phyloP scores from a whole-genome alignment of 2,329 filamentous ascomycete genomes.

The Beauveria australis region DNA sequence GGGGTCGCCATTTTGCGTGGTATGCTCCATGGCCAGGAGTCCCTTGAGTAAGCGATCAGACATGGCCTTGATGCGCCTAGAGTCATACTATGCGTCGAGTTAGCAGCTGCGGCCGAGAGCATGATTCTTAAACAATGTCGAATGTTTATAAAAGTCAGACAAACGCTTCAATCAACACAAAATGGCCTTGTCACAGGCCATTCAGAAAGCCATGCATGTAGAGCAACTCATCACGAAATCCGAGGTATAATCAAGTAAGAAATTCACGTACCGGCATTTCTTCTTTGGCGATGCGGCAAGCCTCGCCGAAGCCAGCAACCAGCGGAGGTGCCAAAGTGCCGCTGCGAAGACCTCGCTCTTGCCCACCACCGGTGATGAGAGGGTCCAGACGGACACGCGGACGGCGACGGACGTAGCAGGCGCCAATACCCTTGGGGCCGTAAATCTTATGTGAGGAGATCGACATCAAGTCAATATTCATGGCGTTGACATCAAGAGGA shows the following conservation, averaged over 20 bases:
- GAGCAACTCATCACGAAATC: slow-evolving; percentile 67
- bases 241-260: slow-evolving; percentile 15
- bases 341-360: slow-evolving; percentile 89
- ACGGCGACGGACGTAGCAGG: slow-evolving; percentile 87
- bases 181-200: slow-evolving; percentile 50
- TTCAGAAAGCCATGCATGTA: slow-evolving; percentile 91
- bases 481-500: slow-evolving; percentile 88
- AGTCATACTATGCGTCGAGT: slow-evolving; percentile 65
- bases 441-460: slow-evolving; percentile 99
- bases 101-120: neutral
- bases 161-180: slow-evolving; percentile 58
- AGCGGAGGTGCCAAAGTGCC: slow-evolving; percentile 86
- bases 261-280: slow-evolving; percentile 72
- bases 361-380: slow-evolving; percentile 91
- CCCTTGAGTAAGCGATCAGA: slow-evolving; percentile 79
- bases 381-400: slow-evolving; percentile 91
- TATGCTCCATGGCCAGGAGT: slow-evolving; percentile 84
- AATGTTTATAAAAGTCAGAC: slow-evolving; percentile 40
- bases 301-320: slow-evolving; percentile 89
- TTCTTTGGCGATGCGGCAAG: slow-evolving; percentile 81
- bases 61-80: slow-evolving; percentile 71
- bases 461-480: slow-evolving; percentile 98
- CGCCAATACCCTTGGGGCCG: slow-evolving; percentile 92
- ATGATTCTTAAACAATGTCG: slow-evolving; percentile 11
- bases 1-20: slow-evolving; percentile 78